Conservation (phyloP, 306 rosid species). For the Chamaecrista fasciculata region DNA sequence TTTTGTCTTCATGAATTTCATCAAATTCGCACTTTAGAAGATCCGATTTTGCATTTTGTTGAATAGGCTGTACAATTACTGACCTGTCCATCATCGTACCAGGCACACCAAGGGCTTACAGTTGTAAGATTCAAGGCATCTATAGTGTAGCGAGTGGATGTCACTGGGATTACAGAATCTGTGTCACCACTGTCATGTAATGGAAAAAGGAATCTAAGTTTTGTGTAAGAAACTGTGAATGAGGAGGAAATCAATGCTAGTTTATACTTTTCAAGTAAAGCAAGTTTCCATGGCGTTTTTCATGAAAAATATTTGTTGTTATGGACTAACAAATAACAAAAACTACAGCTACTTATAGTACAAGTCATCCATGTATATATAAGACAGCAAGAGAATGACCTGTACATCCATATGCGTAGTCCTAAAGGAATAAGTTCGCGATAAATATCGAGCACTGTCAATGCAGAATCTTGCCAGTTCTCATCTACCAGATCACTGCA, state of each 20-base stretch:
- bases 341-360: too few species aligned
- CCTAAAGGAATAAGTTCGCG: slow-evolving; percentile 63
- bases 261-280: slow-evolving; percentile 1
- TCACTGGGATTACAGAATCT: slow-evolving; percentile 67
- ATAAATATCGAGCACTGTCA: slow-evolving; percentile 63
- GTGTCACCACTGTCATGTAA: slow-evolving; percentile 80
- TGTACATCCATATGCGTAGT: slow-evolving; percentile 83
- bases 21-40: too few species aligned
- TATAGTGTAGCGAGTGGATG: too few species aligned
- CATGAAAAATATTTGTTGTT: background rate
- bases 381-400: slow-evolving; percentile 45
- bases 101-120: slow-evolving; percentile 66
- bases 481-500: slow-evolving; percentile 34
- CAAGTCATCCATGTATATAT: background rate
- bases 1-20: too few species aligned
- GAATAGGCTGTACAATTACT: background rate
- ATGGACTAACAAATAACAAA: too few species aligned
- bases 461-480: slow-evolving; percentile 82
- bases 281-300: background rate
- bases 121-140: slow-evolving; percentile 72
- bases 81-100: slow-evolving; percentile 84
- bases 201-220: slow-evolving; percentile 13
- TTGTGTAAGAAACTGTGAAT: background rate
- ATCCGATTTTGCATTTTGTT: too few species aligned
- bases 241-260: background rate